Base-by-base conservation (phyloP, 208 protist genomes). In the Spongospora subterranea region DNA sequence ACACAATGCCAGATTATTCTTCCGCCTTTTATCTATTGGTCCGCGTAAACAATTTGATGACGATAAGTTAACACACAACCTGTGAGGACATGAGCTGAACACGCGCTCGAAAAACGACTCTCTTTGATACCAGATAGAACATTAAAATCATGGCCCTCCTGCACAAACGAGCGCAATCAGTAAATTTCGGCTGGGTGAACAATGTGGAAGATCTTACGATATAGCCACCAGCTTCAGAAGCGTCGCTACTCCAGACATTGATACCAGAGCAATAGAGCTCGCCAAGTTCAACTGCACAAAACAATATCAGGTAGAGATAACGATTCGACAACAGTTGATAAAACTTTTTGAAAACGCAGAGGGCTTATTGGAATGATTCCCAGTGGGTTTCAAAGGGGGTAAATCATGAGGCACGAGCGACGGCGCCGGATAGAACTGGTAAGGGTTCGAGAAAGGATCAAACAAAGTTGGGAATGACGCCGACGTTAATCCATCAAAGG, bases 91-190 rank as follows among this genome's bases (percentile, higher is more conserved):
- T 60, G 24, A 60, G 71, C 11, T n/a, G 6, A 40, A 43, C 17
- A 6, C 6, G 40, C 11, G 17, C 35, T 43, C 6, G 71, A 35
- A 43, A 6, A 39, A 6, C n/a, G 6, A n/a, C 71, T 82, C 6
- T 6, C 71, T 82, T 82, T 82, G 6, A 82, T 35, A 6, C 6
- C 6, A 35, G 71, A 45, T 43, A 82, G n/a, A 6, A 82, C 6
- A 43, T 82, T 35, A 82, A 6, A 82, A n/a, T 82, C 71, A 82
- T 35, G 17, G 6, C 71, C 71, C n/a, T 82, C 71, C 71, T 82
- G n/a, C n/a, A 35, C 17, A 82, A 17, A 65, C 17, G 35, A 82
- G 50, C 6, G 17, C 6, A 20, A 6, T 82, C 35, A 43, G n/a
- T 40, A 6, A 82, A 6, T 43, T 43, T 20, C 11, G 17, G n/a